Evolutionary conservation across 2,329 filamentous ascomycete species (phyloP), one percentile per base, ranked within the genome.

Genomic region (Fusarium torreyae): DNA sequence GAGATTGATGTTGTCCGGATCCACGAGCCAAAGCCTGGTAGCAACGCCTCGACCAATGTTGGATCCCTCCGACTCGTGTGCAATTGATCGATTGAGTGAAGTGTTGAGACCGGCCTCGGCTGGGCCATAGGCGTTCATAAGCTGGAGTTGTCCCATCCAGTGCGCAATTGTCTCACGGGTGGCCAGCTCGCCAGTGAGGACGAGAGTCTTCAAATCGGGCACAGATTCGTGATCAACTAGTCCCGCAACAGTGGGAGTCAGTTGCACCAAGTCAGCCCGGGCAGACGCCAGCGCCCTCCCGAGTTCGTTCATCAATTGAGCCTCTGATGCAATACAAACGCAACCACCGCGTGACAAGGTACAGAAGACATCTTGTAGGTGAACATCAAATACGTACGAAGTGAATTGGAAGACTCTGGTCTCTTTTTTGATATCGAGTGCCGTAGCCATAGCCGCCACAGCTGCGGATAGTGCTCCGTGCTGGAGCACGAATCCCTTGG

Each of bases 401-500:
- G 63, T 52, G 24, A 60, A 63, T 56, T 69, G 66, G 40, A 69
- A 36, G 33, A 69, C 59, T 38, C 62, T 53, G 13, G 62, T 57
- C 31, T 50, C 48, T 43, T 51, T 49, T 36, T 61, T 57, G 24
- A 57, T 57, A 42, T 57, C 63, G 45, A 63, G 44, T 44, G 39
- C 52, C 7, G 57, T 46, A 31, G 44, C 58, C 36, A 45, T 50
- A 44, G 59, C 57, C 52, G 28, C 36, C 28, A 50, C 63, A 42
- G 42, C 46, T 13, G 50, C 59, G 31, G 57, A 49, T 31, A 66
- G 36, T 45, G 52, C 54, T 24, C 58, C 36, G 31, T 68, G 66
- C 43, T 66, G 58, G 9, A 69, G 26, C n/a, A 69, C 38, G 11
- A 69, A 57, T 8, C 63, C 55, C 40, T 69, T 69, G 22, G 66